Evolutionary conservation across 2,329 filamentous ascomycete genomes (phyloP), one percentile per base, ranked within the genome.

Genomic region (Phialemonium atrogriseum): DNA sequence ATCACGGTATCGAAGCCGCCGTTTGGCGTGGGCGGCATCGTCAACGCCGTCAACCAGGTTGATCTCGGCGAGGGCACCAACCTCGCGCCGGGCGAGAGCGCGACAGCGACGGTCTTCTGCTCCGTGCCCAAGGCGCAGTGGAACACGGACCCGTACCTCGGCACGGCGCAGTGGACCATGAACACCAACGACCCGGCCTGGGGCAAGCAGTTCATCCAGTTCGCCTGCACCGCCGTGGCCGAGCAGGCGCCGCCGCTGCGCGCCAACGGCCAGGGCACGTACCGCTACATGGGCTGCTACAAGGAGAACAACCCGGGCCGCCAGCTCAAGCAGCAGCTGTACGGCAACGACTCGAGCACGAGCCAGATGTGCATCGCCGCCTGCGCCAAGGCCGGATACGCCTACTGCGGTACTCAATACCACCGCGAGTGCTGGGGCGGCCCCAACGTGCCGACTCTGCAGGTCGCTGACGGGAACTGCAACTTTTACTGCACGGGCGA

Each of bases 1-100:
- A 51, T 77, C 10, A 76, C 72, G 0, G 70, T 78, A 3, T 77
- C 73, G 0, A 78, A 78, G 45, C 70, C 72, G 4, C 73, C 73
- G 0, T 75, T 70, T 32, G 71, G 70, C 10, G 57, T 71, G 3
- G 42, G 53, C n/a, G 66, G 70, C 3, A 62, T 76, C 14, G 61
- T 77, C 23, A 58, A 62, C 13, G 66, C 71, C 1, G 59, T 57
- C 10, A 78, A 77, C 45, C 60, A 66, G 12, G 58, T 73, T 7
- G 73, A 76, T 28, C 61, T 77, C 1, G 70, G 66, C 0, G 73
- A 78, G 43, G 73, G 73, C 3, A 70, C 66, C 0, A 51, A 56
- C 2, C 51, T 77, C 1, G 49, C 52, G 0, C 61, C 69, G 0
- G 68, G 68, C 1, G 46, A 72, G 41, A 73, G 59, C 27, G 60